Conservation (phyloP, 345 rosid genomes). For the Bruguiera parviflora region DNA sequence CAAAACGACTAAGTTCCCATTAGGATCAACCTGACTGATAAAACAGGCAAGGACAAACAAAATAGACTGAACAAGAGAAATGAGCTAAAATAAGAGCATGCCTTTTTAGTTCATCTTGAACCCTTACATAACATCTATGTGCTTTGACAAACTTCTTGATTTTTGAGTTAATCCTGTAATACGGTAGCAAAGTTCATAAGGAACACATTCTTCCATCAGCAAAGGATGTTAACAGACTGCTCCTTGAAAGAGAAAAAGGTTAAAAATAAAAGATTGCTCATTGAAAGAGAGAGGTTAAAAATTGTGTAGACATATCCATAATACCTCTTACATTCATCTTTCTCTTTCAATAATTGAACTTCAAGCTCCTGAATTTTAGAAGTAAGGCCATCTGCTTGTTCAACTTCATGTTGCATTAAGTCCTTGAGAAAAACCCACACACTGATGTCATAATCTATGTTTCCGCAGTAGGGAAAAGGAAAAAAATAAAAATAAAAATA, state of each 20-base stretch:
- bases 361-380: constrained; percentile 72
- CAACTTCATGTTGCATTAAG: constrained; percentile 51
- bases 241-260: not conserved
- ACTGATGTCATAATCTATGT: constrained; percentile 5
- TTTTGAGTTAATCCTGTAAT: constrained; percentile 66
- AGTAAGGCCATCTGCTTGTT: constrained; percentile 65
- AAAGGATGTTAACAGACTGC: not conserved
- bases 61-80: not conserved
- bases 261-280: too few species aligned
- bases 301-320: not conserved
- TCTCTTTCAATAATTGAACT: constrained; percentile 65
- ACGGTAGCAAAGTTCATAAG: constrained; percentile 17
- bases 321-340: constrained; percentile 75
- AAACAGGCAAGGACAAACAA: not conserved
- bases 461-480: too few species aligned
- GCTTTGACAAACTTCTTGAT: constrained; percentile 72
- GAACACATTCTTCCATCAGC: too few species aligned
- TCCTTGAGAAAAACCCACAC: constrained; percentile 34
- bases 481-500: too few species aligned
- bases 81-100: constrained; percentile 15
- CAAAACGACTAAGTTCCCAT: not conserved
- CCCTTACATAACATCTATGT: constrained; percentile 49
- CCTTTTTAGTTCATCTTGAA: constrained; percentile 83
- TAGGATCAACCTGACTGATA: constrained; percentile 3
- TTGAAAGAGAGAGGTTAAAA: too few species aligned